Percentiles rank a stretch among this genome's conserved stretches.
These are phyloP conservation scores for Microbotryum saponariae DNA, from an alignment of 1,284 basidiomycete species.

Conservation along the genomic window DNA sequence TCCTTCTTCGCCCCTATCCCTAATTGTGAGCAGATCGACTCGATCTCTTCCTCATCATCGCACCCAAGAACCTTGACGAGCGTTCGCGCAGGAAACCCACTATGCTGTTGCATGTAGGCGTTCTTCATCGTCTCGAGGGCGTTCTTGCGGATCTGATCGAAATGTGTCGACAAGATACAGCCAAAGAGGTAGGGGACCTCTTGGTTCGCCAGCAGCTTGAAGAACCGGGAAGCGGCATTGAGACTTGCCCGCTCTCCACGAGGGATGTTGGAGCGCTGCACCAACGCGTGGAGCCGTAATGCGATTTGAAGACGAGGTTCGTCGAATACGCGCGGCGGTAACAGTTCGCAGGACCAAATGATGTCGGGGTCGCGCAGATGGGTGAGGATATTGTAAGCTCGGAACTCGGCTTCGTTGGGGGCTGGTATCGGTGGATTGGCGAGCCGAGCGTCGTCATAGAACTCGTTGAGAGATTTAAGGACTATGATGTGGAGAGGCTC, in stretches of 20 bases:
- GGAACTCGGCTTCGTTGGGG: slow-evolving; percentile 86
- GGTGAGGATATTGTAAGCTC: slow-evolving; percentile 85
- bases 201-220: slow-evolving; percentile 44
- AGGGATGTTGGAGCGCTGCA: slow-evolving; percentile 64
- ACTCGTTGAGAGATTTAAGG: slow-evolving; percentile 82
- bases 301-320: slow-evolving; percentile 74
- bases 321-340: slow-evolving; percentile 62
- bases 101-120: slow-evolving; percentile 44
- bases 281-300: slow-evolving; percentile 66
- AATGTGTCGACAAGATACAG: slow-evolving; percentile 49
- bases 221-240: slow-evolving; percentile 53
- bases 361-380: slow-evolving; percentile 80
- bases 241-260: slow-evolving; percentile 48
- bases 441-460: slow-evolving; percentile 74
- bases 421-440: slow-evolving; percentile 44
- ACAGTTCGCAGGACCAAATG: slow-evolving; percentile 55
- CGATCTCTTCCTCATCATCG: slow-evolving; percentile 42
- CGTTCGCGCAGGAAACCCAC: slow-evolving; percentile 37
- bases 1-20: slow-evolving; percentile 29
- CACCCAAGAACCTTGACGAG: slow-evolving; percentile 45
- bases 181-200: slow-evolving; percentile 47
- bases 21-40: slow-evolving; percentile 41
- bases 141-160: slow-evolving; percentile 48
- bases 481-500: slow-evolving; percentile 48
- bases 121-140: slow-evolving; percentile 47